Evolutionary conservation across 371 early-diverging fungal genomes (phyloP).

Genomic region (Mucor mucedo): DNA sequence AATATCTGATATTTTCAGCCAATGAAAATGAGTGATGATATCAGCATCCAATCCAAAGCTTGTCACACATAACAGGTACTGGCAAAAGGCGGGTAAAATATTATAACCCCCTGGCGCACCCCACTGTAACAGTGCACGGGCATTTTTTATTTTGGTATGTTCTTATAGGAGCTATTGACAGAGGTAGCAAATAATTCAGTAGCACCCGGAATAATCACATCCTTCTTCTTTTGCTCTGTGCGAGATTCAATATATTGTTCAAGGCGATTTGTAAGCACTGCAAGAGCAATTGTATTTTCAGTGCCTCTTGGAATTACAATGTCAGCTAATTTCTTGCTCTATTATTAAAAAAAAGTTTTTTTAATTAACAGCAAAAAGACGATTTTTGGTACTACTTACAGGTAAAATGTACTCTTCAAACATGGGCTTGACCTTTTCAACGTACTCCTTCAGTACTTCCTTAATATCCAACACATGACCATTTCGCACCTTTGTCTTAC

Average conservation of each 20-base stretch:
- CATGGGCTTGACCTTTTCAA: conserved; percentile 81
- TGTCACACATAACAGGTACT: background rate
- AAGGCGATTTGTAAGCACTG: conserved; percentile 70
- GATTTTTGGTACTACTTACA: conserved; percentile 33
- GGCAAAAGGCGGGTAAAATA: conserved; percentile 5
- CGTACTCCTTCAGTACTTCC: conserved; percentile 69
- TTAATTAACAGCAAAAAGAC: background rate
- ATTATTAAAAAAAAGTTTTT: conserved; percentile 24
- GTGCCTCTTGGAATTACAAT: conserved; percentile 87
- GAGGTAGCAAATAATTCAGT: conserved; percentile 37
- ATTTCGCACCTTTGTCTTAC: conserved; percentile 34
- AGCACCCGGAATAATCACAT: conserved; percentile 17
- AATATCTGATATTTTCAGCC: conserved; percentile 16
- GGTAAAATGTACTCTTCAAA: conserved; percentile 88
- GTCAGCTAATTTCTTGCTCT: conserved; percentile 85
- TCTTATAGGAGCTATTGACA: conserved; percentile 41
- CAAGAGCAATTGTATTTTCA: conserved; percentile 76
- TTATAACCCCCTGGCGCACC: background rate
- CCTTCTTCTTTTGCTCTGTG: conserved; percentile 13
- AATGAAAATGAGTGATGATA: conserved; percentile 10
- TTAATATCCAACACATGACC: conserved; percentile 49
- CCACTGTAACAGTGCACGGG: conserved; percentile 1
- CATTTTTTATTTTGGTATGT: conserved; percentile 42
- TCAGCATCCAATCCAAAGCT: conserved; percentile 8
- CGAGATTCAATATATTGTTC: conserved; percentile 54